Evolutionary conservation across 1,139 yeast genomes (phyloP).

Genomic region (Kodamaea derodonti): DNA sequence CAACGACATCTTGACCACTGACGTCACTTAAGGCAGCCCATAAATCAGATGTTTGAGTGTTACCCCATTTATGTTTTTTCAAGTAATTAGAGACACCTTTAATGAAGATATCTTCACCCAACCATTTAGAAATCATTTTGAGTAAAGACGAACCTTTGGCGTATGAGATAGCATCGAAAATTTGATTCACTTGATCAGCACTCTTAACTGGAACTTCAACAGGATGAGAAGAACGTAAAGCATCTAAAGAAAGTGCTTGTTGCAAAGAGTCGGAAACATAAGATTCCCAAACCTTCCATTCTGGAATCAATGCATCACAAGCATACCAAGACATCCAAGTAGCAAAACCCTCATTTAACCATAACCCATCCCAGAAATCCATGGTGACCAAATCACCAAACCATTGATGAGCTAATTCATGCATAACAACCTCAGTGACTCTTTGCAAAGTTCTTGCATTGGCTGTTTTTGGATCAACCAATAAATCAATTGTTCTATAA

Average conservation of each 20-base stretch:
- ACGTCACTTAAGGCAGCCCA: constrained; percentile 23
- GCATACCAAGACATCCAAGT: constrained; percentile 80
- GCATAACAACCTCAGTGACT: constrained; percentile 58
- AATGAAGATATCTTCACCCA: constrained; percentile 23
- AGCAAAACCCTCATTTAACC: constrained; percentile 64
- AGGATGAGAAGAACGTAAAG: constrained; percentile 54
- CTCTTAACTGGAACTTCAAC: constrained; percentile 54
- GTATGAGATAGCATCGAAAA: constrained; percentile 51
- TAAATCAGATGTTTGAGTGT: constrained; percentile 25
- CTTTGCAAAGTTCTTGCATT: constrained; percentile 44
- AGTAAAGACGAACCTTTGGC: constrained; percentile 26
- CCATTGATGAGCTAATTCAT: constrained; percentile 66
- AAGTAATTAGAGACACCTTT: constrained; percentile 26
- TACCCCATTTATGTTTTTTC: constrained; percentile 23
- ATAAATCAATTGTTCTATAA: constrained; percentile 51
- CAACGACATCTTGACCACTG: constrained; percentile 21
- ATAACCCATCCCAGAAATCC: constrained; percentile 64
- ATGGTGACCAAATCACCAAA: constrained; percentile 60
- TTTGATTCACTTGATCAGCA: constrained; percentile 55
- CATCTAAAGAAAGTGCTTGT: constrained; percentile 49
- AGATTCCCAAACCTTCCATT: constrained; percentile 54
- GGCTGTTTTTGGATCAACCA: constrained; percentile 44
- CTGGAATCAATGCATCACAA: constrained; percentile 53
- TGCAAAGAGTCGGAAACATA: constrained; percentile 52
- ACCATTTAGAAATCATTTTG: constrained; percentile 25